Conservation (phyloP, 176 grass and related monocot species). For the Oryza rufipogon region DNA sequence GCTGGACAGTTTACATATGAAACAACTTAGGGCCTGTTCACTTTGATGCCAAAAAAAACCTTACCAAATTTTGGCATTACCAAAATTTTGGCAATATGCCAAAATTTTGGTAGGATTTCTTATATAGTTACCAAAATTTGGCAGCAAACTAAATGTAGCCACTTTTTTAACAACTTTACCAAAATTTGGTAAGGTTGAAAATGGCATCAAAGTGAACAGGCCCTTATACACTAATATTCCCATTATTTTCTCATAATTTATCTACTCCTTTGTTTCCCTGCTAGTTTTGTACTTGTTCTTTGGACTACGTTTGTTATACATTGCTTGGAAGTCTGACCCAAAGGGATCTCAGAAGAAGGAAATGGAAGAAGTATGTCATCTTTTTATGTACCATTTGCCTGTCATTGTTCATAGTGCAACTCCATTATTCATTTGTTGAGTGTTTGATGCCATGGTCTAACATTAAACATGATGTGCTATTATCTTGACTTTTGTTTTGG, state of each 20-base stretch:
- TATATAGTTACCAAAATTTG: no score
- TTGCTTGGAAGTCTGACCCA: slow-evolving; percentile 85
- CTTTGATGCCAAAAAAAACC: no score
- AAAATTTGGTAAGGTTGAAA: no score
- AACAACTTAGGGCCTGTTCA: neutral
- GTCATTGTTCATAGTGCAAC: neutral
- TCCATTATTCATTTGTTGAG: neutral
- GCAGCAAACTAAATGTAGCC: no score
- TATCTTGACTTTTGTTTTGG: neutral
- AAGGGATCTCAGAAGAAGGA: slow-evolving; percentile 88
- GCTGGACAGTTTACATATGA: neutral
- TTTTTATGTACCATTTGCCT: slow-evolving; percentile 17
- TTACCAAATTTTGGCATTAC: no score
- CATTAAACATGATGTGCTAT: neutral
- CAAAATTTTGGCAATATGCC: no score
- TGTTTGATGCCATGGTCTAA: neutral
- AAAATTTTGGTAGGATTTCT: no score
- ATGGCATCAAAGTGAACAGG: no score
- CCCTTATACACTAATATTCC: neutral
- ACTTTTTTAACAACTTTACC: no score
- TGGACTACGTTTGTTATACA: slow-evolving; percentile 84
- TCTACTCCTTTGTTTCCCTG: slow-evolving; percentile 31
- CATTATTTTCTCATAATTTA: slow-evolving; percentile 20
- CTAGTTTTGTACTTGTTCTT: slow-evolving; percentile 87
- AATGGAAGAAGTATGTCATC: slow-evolving; percentile 80